These are phyloP conservation scores for Mycogone perniciosa DNA, from an alignment of 2,329 filamentous ascomycete genomes.

Conservation along the genomic window DNA sequence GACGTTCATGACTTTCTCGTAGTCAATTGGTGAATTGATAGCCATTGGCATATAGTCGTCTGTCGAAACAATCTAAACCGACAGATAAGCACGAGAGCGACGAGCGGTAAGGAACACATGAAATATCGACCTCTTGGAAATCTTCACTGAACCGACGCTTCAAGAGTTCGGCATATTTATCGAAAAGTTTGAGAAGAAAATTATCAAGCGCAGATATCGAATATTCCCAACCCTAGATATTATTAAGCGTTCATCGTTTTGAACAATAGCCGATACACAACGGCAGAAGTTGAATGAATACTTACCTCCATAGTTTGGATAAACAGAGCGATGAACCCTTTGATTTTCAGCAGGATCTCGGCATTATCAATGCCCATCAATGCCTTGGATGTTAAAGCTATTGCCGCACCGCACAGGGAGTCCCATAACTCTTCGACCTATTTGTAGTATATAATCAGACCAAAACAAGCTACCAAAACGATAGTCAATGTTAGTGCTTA, in stretches of 20 bases:
- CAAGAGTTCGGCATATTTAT: slow-evolving; percentile 86
- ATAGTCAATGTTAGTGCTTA: slow-evolving; percentile 33
- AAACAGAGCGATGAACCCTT: slow-evolving; percentile 86
- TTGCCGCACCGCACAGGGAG: slow-evolving; percentile 87
- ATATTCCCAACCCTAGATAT: slow-evolving; percentile 77
- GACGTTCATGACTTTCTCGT: slow-evolving; percentile 90
- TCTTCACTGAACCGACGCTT: slow-evolving; percentile 91
- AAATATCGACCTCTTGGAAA: slow-evolving; percentile 68
- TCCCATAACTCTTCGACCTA: slow-evolving; percentile 98
- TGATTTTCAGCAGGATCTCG: slow-evolving; percentile 87
- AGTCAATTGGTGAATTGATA: slow-evolving; percentile 83
- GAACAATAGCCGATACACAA: neutral
- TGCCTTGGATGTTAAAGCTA: slow-evolving; percentile 73
- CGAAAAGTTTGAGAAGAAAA: slow-evolving; percentile 82
- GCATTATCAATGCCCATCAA: slow-evolving; percentile 78
- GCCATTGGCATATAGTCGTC: slow-evolving; percentile 99
- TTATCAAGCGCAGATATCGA: slow-evolving; percentile 74
- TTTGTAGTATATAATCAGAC: slow-evolving; percentile 3
- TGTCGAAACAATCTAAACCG: slow-evolving; percentile 61
- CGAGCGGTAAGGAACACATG: neutral
- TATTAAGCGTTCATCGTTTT: slow-evolving; percentile 44
- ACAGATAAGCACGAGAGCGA: neutral
- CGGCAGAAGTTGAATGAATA: slow-evolving; percentile 1
- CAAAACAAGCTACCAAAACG: neutral
- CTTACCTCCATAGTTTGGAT: slow-evolving; percentile 95